Base-by-base conservation (phyloP, 257 asterid species). In the Agastache rugosa region DNA sequence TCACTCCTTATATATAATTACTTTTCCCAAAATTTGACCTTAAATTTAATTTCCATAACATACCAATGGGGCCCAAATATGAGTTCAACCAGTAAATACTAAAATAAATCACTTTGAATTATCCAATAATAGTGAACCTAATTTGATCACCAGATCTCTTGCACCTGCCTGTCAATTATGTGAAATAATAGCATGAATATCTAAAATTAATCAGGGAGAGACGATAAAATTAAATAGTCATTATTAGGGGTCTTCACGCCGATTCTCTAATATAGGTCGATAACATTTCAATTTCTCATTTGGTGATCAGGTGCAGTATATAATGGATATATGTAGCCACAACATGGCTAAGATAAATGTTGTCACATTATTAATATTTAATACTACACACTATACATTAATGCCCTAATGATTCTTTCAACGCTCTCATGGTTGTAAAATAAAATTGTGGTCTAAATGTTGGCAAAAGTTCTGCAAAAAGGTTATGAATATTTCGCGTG, bases 111-210 rank as follows among this genome's bases (percentile, higher is more conserved):
- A 20, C 27, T 41, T 20, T 37, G 12, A 63, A 42, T 20, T 20
- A 39, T 20, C 53, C 54, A 64, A 39, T 53, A 31, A 50, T 9
- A 34, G 11, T 68, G 31, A 51, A 68, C 35, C 51, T 60, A 62
- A 62, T 61, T 47, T 31, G 53, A 64, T 73, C 17, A 7, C 67
- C 59, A 8, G 8, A 27, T 27, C n/a, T 47, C 10, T 9, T 45
- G 54, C 70, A 59, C 55, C 63, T 59, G 48, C 73, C 62, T 6
- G 10, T 29, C 67, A 25, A 75, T 75, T 56, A 75, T 75, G 68
- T 75, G 63, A 58, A 59, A 59, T 68, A 68, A 76, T 75, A 51
- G 50, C 37, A 9, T 41, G 67, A 65, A 75, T 75, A 8, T 27
- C 60, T 42, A 66, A 55, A 66, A 41, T 27, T n/a, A 75, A 37